These are phyloP conservation scores for Fusarium buxicola DNA, from an alignment of 2,329 filamentous ascomycete genomes.

Conservation along the genomic window DNA sequence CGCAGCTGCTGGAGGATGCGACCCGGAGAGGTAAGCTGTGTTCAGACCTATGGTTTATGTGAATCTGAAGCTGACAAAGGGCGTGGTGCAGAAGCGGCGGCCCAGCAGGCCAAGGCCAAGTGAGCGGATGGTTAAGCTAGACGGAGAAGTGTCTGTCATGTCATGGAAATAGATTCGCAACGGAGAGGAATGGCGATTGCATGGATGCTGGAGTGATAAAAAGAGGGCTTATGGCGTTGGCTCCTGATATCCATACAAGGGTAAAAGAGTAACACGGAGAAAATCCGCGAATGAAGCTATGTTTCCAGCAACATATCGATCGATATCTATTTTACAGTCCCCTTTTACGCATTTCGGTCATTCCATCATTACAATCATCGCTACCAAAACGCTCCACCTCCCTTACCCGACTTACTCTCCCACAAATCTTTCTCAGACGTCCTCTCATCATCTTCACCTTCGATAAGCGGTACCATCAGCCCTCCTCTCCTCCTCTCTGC, in stretches of 20 bases:
- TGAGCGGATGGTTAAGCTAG: slow-evolving; percentile 44
- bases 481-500: slow-evolving; percentile 68
- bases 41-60: not conserved
- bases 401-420: slow-evolving; percentile 54
- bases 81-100: slow-evolving; percentile 62
- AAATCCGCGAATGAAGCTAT: not conserved
- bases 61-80: slow-evolving; percentile 13
- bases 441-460: slow-evolving; percentile 52
- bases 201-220: slow-evolving; percentile 36
- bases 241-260: too few relatives aligned
- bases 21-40: slow-evolving; percentile 78
- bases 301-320: not conserved
- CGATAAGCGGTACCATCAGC: slow-evolving; percentile 58
- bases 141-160: slow-evolving; percentile 14
- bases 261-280: too few relatives aligned
- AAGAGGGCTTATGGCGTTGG: slow-evolving; percentile 41
- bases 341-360: slow-evolving; percentile 2
- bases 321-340: not conserved
- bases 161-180: slow-evolving; percentile 11
- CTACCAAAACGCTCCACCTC: slow-evolving; percentile 56
- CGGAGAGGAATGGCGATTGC: slow-evolving; percentile 25
- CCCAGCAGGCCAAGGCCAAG: slow-evolving; percentile 68
- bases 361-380: slow-evolving; percentile 4
- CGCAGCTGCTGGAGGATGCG: slow-evolving; percentile 88
- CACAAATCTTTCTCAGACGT: slow-evolving; percentile 49